Percentiles rank a stretch among this genome's conserved stretches.
These are phyloP conservation scores for Brachypodium distachyon DNA, from an alignment of 202 grass and related monocot species.

Conservation along the genomic window DNA sequence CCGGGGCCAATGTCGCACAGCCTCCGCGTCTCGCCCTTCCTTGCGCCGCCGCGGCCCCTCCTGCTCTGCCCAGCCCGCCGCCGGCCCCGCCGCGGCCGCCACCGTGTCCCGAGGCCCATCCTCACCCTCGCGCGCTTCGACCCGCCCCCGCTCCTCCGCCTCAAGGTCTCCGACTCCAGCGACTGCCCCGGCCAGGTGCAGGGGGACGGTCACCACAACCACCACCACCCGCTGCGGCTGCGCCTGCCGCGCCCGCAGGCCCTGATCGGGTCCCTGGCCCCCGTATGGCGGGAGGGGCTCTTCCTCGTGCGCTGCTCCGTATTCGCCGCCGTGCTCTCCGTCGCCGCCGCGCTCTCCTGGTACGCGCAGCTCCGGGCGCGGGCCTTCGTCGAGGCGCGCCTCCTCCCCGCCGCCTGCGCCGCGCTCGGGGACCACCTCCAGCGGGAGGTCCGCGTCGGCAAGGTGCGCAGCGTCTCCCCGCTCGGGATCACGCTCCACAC, in stretches of 20 bases:
- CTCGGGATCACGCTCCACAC: conserved; percentile 83
- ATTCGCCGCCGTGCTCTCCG: conserved; percentile 64
- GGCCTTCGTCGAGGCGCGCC: conserved; percentile 63
- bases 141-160: conserved; percentile 15
- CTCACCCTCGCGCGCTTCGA: conserved; percentile 31
- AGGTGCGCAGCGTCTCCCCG: conserved; percentile 75
- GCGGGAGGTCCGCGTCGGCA: conserved; percentile 80
- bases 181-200: conserved; percentile 24
- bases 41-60: conserved; percentile 22
- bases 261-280: conserved; percentile 50
- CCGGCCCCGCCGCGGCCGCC: not conserved
- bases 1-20: conserved; percentile 37
- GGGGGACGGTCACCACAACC: too few relatives aligned
- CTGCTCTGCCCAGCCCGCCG: not conserved
- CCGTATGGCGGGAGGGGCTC: conserved; percentile 81
- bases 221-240: not conserved
- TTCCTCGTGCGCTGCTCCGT: conserved; percentile 85
- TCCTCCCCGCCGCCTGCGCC: conserved; percentile 70
- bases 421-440: conserved; percentile 68
- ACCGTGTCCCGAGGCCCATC: not conserved
- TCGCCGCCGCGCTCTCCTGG: conserved; percentile 72
- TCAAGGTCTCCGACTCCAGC: conserved; percentile 41
- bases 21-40: conserved; percentile 21
- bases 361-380: conserved; percentile 63
- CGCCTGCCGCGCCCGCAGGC: conserved; percentile 38